Conservation (phyloP, 2,329 filamentous ascomycete genomes). For the Arachnopeziza araneosa region DNA sequence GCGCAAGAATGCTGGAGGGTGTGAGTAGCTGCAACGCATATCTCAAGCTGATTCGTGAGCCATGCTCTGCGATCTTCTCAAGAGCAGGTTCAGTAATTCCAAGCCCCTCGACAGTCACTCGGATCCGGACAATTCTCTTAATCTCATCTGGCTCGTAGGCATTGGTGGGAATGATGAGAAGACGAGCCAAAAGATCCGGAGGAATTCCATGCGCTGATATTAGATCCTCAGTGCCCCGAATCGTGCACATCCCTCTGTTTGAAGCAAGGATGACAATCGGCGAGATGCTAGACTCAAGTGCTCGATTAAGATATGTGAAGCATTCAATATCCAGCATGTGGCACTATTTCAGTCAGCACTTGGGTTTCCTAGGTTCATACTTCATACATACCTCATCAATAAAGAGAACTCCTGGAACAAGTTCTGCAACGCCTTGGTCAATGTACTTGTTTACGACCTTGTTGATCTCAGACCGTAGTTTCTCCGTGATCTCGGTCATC, state of each 20-base stretch:
- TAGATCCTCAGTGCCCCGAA: constrained; percentile 79
- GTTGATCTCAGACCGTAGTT: constrained; percentile 92
- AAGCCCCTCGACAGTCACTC: constrained; percentile 76
- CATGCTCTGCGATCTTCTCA: constrained; percentile 80
- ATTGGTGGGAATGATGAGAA: constrained; percentile 93
- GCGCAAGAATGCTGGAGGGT: constrained; percentile 69
- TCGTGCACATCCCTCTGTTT: constrained; percentile 89
- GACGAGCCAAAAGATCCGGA: constrained; percentile 83
- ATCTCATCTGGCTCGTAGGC: constrained; percentile 87
- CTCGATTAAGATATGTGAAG: constrained; percentile 97
- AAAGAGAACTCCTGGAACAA: constrained; percentile 96
- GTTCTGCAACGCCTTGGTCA: constrained; percentile 93
- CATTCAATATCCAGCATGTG: constrained; percentile 99
- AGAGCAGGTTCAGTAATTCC: constrained; percentile 76
- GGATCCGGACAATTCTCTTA: constrained; percentile 81
- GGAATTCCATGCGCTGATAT: constrained; percentile 90
- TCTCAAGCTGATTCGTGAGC: constrained; percentile 81
- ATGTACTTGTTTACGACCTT: constrained; percentile 99
- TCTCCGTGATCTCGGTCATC: constrained; percentile 99
- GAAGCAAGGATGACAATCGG: constrained; percentile 97
- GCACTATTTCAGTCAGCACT: constrained; percentile 50
- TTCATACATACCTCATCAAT: constrained; percentile 80
- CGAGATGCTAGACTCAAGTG: constrained; percentile 90
- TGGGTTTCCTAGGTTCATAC: not conserved
- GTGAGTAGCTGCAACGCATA: constrained; percentile 86